Base-by-base conservation (phyloP, 495 filamentous ascomycete genomes). In the Ramalina peruviana region DNA sequence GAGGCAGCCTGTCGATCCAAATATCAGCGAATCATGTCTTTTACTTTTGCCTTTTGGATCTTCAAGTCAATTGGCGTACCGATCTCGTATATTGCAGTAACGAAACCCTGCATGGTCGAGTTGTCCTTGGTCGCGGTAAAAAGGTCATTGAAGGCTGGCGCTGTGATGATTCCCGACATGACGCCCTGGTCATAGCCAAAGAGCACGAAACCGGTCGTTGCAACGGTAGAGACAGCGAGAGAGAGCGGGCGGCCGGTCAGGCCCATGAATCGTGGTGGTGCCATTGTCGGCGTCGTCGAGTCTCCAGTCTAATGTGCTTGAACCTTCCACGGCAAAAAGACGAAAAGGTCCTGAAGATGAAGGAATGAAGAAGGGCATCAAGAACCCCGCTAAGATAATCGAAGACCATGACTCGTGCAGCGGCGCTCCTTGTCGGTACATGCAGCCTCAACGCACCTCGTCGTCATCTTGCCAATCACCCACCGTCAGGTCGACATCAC, bases 21-120 rank as follows among this genome's bases (percentile, higher is more conserved):
- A 12, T 19, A 20, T 45, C 17, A 45, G 17, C 15, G 1, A 27
- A 5, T 15, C 21, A n/a, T 19, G 3, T 17, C 15, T n/a, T 21
- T 3, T 13, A 5, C 25, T 40, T 25, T 3, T 25, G 1, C 1
- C 1, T 2, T 25, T 4, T 25, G 4, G 6, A 25, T 25, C 23
- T 25, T 25, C 23, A 36, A 12, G 27, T 11, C 43, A 40, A 26
- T 12, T 30, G 43, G 16, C 17, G 26, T 43, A 51, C 68, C 86
- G 36, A 89, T 72, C 57, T 89, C 85, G 60, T 89, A 92, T 40
- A 93, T 85, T 3, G 86, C 83, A 3, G 86, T 90, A 13, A 90
- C 82, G 17, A 85, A 68, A 26, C 83, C 86, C 61, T 89, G 83
- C 78, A 86, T 86, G 1, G 79, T 81, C 5, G 78, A 65, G 57